phyloP scores from a whole-genome alignment of 2,329 filamentous ascomycete species.

The Colletotrichum sp. region DNA sequence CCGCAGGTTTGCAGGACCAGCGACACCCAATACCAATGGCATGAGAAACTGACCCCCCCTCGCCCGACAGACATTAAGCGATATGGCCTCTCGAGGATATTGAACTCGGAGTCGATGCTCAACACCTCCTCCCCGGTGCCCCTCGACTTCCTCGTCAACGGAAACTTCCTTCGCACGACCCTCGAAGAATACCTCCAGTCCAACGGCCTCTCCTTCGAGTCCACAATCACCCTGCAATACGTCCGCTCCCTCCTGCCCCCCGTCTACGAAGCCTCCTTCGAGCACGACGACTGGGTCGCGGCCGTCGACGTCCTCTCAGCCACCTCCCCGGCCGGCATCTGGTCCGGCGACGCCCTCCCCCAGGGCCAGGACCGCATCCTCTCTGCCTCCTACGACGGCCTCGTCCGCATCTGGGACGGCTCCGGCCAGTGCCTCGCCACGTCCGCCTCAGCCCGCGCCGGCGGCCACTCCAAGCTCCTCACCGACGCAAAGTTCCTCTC shows the following conservation, averaged over 20 bases:
- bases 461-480: constrained; percentile 77
- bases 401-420: constrained; percentile 87
- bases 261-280: constrained; percentile 86
- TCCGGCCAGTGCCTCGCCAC: constrained; percentile 85
- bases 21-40: not conserved
- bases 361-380: constrained; percentile 74
- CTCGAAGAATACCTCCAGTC: constrained; percentile 88
- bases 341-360: constrained; percentile 54
- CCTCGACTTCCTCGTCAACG: constrained; percentile 95
- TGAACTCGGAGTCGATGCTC: constrained; percentile 76
- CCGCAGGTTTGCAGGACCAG: constrained; percentile 51
- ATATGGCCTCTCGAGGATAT: constrained; percentile 72
- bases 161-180: constrained; percentile 86
- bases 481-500: constrained; percentile 87
- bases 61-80: constrained; percentile 62
- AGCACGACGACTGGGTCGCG: constrained; percentile 98
- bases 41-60: not conserved
- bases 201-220: constrained; percentile 88
- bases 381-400: constrained; percentile 93
- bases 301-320: constrained; percentile 80
- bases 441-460: constrained; percentile 67
- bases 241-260: constrained; percentile 91
- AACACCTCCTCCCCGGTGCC: constrained; percentile 70
- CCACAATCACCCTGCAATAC: constrained; percentile 88
- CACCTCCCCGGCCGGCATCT: constrained; percentile 64